These are phyloP conservation scores for Nemania diffusa DNA, from an alignment of 2,329 filamentous ascomycete genomes.

Conservation along the genomic window DNA sequence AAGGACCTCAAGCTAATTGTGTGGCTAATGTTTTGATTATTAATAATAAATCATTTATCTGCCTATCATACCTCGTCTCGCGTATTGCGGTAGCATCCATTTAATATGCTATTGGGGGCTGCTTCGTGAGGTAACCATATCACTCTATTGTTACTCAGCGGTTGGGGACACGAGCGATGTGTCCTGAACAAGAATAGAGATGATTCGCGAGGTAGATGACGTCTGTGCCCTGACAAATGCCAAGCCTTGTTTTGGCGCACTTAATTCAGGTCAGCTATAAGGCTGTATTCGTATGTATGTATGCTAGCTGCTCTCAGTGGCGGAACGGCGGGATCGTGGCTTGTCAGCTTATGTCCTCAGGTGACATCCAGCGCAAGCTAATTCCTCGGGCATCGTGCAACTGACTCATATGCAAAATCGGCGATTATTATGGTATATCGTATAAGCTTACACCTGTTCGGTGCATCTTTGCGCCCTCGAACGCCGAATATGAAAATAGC, in stretches of 20 bases:
- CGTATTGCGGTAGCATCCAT: not conserved
- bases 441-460: conserved; percentile 11
- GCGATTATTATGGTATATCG: not conserved
- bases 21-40: not conserved
- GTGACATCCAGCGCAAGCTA: not conserved
- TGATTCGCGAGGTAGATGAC: not conserved
- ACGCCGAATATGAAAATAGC: not conserved
- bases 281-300: not conserved
- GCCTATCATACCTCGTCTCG: no score
- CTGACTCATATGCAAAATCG: not conserved
- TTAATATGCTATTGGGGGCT: not conserved
- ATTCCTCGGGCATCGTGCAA: not conserved
- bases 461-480: not conserved
- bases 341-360: conserved; percentile 18
- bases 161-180: not conserved
- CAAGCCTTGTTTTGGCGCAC: not conserved
- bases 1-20: not conserved
- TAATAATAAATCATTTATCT: no score
- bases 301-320: not conserved
- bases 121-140: not conserved
- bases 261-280: not conserved
- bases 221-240: not conserved
- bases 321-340: conserved; percentile 1
- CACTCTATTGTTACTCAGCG: not conserved
- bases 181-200: not conserved